Percentiles rank a stretch among this genome's conserved stretches.
Conservation (phyloP, 139 green algal species). For the Chlorella sp. region DNA sequence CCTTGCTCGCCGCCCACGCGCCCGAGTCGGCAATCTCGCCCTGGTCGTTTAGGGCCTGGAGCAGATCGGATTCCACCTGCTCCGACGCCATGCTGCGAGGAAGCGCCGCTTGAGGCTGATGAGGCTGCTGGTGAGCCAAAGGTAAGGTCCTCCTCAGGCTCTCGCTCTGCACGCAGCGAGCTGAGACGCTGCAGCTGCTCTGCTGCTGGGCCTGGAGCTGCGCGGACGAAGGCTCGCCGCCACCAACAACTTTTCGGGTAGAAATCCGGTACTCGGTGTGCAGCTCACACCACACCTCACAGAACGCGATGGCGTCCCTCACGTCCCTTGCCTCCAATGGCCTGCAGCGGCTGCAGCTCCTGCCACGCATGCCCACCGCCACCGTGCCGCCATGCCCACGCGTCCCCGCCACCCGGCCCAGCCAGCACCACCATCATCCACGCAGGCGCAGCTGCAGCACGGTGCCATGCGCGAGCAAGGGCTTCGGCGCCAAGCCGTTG, state of each 20-base stretch:
- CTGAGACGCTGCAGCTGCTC: background rate
- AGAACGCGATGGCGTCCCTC: too few relatives aligned
- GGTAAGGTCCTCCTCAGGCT: background rate
- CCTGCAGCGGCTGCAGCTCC: background rate
- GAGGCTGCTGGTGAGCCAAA: background rate
- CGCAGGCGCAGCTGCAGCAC: background rate
- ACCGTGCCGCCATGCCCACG: background rate
- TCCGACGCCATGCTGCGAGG: slow-evolving; percentile 11
- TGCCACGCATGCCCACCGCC: background rate
- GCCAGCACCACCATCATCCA: background rate
- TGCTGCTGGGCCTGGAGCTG: background rate
- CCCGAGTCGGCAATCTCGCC: slow-evolving; percentile 63
- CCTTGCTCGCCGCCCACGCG: slow-evolving; percentile 39
- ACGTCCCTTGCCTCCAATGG: too few relatives aligned
- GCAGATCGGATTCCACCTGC: slow-evolving; percentile 42
- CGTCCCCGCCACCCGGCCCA: too few relatives aligned
- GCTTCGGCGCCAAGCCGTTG: slow-evolving; percentile 8
- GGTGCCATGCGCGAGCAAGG: slow-evolving; percentile 1
- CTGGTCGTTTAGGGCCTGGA: slow-evolving; percentile 44
- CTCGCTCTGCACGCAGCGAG: background rate
- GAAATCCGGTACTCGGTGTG: too few relatives aligned
- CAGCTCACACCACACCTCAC: too few relatives aligned
- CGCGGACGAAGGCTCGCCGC: background rate
- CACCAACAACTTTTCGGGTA: background rate
- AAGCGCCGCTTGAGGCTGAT: background rate